phyloP scores from a whole-genome alignment of 2,329 filamentous ascomycete genomes.

The Rugonectria rugulosa region DNA sequence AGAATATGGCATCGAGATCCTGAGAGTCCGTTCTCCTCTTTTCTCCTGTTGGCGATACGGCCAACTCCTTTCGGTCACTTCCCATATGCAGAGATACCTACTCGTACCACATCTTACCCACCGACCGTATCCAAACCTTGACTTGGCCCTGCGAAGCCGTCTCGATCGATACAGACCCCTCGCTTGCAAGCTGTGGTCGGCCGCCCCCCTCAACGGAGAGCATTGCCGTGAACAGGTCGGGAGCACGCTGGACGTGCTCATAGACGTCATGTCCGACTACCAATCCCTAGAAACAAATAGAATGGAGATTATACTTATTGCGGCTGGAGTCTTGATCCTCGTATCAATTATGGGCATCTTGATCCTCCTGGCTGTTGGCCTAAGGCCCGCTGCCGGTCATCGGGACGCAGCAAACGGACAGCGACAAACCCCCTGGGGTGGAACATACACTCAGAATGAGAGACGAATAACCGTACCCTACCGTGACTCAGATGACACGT shows the following conservation, averaged over 20 bases:
- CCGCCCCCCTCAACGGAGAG: no score
- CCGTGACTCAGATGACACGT: slow-evolving; percentile 27
- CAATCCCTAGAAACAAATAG: slow-evolving; percentile 39
- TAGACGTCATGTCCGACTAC: slow-evolving; percentile 33
- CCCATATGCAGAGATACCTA: slow-evolving; percentile 17
- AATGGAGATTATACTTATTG: slow-evolving; percentile 46
- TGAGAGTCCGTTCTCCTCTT: background rate
- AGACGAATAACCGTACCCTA: slow-evolving; percentile 19
- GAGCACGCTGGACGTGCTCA: no score
- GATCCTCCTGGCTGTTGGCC: slow-evolving; percentile 39
- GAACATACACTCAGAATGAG: slow-evolving; percentile 21
- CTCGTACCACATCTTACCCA: slow-evolving; percentile 13
- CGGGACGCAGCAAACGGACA: slow-evolving; percentile 29
- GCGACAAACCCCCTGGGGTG: slow-evolving; percentile 28
- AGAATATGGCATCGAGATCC: background rate
- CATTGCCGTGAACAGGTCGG: no score
- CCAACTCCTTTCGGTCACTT: background rate
- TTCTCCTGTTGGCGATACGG: background rate
- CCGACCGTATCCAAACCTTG: background rate
- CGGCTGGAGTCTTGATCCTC: slow-evolving; percentile 43
- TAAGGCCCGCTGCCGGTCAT: slow-evolving; percentile 23
- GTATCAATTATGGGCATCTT: slow-evolving; percentile 43
- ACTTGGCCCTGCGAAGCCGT: no score
- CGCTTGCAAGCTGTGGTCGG: no score
- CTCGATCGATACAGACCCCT: background rate